These are phyloP conservation scores for Jatropha multifida DNA, from an alignment of 441 rosid species.

Conservation along the genomic window DNA sequence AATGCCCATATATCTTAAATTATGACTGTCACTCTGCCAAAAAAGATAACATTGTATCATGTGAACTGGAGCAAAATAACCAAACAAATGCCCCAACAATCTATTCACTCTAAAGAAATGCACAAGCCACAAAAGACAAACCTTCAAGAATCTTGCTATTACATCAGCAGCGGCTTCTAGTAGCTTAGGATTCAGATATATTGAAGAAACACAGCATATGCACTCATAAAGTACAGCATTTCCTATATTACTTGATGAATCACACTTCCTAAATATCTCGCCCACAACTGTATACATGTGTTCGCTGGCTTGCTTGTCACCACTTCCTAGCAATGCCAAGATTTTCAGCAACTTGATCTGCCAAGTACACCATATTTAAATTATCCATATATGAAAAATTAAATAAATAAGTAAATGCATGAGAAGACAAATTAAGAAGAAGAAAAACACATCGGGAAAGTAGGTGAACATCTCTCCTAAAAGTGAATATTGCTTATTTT, in stretches of 20 bases:
- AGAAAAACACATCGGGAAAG: background rate
- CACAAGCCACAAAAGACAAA: conserved; percentile 26
- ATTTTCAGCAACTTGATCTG: conserved; percentile 96
- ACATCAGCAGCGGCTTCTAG: conserved; percentile 86
- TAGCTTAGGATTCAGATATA: conserved; percentile 79
- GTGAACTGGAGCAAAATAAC: conserved; percentile 20
- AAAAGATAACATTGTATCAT: conserved; percentile 20
- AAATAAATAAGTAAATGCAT: background rate
- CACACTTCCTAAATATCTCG: conserved; percentile 87
- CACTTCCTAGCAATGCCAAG: conserved; percentile 86
- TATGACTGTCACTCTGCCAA: conserved; percentile 93
- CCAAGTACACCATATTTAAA: conserved; percentile 23
- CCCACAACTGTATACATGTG: conserved; percentile 90
- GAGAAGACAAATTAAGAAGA: background rate
- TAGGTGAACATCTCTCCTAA: background rate
- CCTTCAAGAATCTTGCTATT: conserved; percentile 92
- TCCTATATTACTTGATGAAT: conserved; percentile 85
- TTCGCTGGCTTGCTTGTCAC: conserved; percentile 94
- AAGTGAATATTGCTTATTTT: background rate
- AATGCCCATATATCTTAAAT: conserved; percentile 93
- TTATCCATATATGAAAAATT: conserved; percentile 8
- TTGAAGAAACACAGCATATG: conserved; percentile 86
- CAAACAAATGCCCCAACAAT: conserved; percentile 1
- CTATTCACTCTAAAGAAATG: conserved; percentile 16
- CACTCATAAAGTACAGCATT: conserved; percentile 88